These are phyloP conservation scores for Salvia rosmarinus DNA, from an alignment of 257 asterid genomes.

Conservation along the genomic window DNA sequence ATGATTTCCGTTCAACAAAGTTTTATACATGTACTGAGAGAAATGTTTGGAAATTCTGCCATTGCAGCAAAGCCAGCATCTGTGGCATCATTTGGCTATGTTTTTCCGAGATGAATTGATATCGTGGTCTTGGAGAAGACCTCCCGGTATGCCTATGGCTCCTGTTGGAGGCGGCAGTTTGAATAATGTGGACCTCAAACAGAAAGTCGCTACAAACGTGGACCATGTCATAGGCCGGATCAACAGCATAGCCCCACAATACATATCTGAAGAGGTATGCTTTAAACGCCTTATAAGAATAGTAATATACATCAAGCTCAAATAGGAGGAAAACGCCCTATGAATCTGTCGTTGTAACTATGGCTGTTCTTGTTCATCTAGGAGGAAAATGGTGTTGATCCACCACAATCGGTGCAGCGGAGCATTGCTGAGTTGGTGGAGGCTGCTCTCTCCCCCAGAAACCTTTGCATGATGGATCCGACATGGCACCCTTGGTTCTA, in stretches of 20 bases:
- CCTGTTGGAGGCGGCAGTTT: conserved; percentile 73
- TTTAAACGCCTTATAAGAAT: neutral
- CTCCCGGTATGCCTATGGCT: conserved; percentile 77
- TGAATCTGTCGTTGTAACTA: neutral
- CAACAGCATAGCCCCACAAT: conserved; percentile 84
- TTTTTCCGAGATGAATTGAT: conserved; percentile 98
- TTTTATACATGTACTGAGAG: conserved; percentile 98
- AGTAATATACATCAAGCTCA: neutral
- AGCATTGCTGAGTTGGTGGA: conserved; percentile 94
- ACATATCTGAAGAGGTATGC: conserved; percentile 89
- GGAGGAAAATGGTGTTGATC: conserved; percentile 92
- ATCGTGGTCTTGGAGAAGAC: conserved; percentile 99
- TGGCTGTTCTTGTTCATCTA: conserved; percentile 30
- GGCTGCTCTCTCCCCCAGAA: conserved; percentile 89
- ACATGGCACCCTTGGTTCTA: conserved; percentile 99
- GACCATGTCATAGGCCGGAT: conserved; percentile 82
- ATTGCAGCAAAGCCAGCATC: conserved; percentile 91
- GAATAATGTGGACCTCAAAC: conserved; percentile 84
- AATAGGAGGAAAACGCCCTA: too few species aligned
- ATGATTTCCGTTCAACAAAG: conserved; percentile 84
- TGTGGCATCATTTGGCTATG: conserved; percentile 98
- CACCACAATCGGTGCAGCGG: conserved; percentile 96
- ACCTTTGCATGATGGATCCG: conserved; percentile 99
- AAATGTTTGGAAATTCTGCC: conserved; percentile 38
- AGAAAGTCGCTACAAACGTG: conserved; percentile 76